A percentile compares a stretch with the other conserved stretches of the same genome.
phyloP scores from a whole-genome alignment of 768 basidiomycete species.

The Agaricus sinodeliciosus region DNA sequence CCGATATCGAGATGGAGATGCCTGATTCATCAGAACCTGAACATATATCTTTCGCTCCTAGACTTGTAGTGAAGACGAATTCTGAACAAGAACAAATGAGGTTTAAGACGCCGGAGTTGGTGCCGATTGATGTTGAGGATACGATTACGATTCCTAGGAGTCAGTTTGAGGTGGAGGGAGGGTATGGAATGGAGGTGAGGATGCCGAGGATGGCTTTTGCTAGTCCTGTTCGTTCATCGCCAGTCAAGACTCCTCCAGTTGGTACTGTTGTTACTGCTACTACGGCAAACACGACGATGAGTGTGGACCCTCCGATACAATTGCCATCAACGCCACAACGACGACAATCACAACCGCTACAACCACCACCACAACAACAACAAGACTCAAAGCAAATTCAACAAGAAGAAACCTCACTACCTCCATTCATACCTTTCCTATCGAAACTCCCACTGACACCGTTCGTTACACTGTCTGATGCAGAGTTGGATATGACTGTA shows the following conservation, averaged over 20 bases:
- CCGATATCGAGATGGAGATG: background rate
- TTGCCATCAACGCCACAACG: background rate
- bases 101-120: constrained; percentile 1
- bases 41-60: background rate
- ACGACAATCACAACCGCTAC: too few relatives aligned
- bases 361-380: background rate
- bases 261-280: background rate
- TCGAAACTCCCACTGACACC: constrained; percentile 21
- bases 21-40: background rate
- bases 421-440: background rate
- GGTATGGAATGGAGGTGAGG: background rate
- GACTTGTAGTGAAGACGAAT: background rate
- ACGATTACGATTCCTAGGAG: background rate
- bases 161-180: background rate
- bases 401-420: background rate
- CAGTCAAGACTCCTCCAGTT: background rate
- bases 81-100: background rate
- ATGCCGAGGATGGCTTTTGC: background rate
- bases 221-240: background rate
- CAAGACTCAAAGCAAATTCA: background rate
- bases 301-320: background rate
- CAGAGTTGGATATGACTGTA: constrained; percentile 71
- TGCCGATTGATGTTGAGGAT: background rate
- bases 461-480: constrained; percentile 46
- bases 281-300: background rate